Evolutionary conservation across 805 yeast genomes (phyloP), one percentile per base, ranked within the genome.

Genomic region (Isabelozyma pseudorhagii): DNA sequence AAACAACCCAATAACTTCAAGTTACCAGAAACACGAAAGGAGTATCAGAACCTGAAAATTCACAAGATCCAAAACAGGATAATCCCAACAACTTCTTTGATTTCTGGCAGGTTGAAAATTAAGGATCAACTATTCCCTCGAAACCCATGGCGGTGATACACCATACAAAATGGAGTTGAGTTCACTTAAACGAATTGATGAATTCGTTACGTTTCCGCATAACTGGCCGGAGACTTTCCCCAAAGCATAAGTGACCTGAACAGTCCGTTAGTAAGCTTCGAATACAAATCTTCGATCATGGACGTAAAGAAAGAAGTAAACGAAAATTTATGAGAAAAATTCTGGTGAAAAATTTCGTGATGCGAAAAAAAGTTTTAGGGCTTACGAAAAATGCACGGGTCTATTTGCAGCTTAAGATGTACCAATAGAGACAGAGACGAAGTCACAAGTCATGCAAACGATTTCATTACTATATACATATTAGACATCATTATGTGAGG

Each of bases 141-240:
- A 28, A 36, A 18, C 28, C 40, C 29, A 44, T 42, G 46, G 59
- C 63, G 60, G 60, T 59, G 61, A 61, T 49, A 28, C 38, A 46
- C 42, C n/a, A 14, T 14, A 11, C 38, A 38, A 36, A 42, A 27
- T 3, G 36, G 8, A 31, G 36, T 11, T 38, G 17, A 38, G 10
- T 13, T 38, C 15, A 44, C 48, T 55, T 56, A 59, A 67, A 56
- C 60, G 67, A 56, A 58, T 58, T 50, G 60, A 58, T 59, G 60
- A 58, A 54, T 54, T 59, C 72, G 67, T 60, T 66, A 60, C 78
- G 78, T 84, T 84, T 83, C 90, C 90, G 86, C 82, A 73, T 71
- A 66, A 48, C 66, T 69, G 87, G 87, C 87, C 82, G 91, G 90
- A 85, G 91, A 85, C 91, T 85, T 85, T 85, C 90, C 91, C 91